These are phyloP conservation scores for Lignosus rhinocerotis DNA, from an alignment of 1,284 basidiomycete species.

Conservation along the genomic window DNA sequence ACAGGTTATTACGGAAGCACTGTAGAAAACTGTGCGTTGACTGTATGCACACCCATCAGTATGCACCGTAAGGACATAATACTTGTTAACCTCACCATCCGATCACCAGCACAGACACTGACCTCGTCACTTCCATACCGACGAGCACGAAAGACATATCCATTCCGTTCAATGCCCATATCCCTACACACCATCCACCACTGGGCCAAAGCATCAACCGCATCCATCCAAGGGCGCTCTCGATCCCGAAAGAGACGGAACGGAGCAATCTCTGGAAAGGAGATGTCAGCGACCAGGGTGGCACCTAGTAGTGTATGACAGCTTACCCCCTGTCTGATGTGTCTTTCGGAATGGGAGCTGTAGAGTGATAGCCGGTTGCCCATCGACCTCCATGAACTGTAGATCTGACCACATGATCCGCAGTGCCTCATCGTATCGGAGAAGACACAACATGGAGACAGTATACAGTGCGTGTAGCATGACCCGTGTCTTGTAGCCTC, in stretches of 20 bases:
- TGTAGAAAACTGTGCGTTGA: conserved; percentile 14
- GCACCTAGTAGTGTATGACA: background rate
- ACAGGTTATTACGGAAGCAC: conserved; percentile 26
- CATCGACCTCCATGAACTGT: background rate
- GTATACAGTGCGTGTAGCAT: conserved; percentile 26
- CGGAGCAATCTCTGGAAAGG: background rate
- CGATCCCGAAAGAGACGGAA: conserved; percentile 14
- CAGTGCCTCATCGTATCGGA: conserved; percentile 28
- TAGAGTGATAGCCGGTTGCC: conserved; percentile 1
- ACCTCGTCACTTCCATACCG: conserved; percentile 3
- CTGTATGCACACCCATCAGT: background rate
- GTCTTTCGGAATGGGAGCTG: conserved; percentile 20
- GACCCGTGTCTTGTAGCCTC: conserved; percentile 14
- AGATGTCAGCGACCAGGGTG: background rate
- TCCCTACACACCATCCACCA: conserved; percentile 2
- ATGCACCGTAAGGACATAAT: too few species aligned
- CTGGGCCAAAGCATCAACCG: conserved; percentile 7
- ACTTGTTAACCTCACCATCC: background rate
- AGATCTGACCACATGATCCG: conserved; percentile 25
- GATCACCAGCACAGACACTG: background rate
- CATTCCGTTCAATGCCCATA: too few species aligned
- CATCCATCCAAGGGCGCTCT: conserved; percentile 13
- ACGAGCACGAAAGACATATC: too few species aligned
- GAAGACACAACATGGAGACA: conserved; percentile 26
- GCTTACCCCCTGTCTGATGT: conserved; percentile 16